Evolutionary conservation across 1,284 basidiomycete genomes (phyloP), one percentile per base, ranked within the genome.

Genomic region (Ceratobasidium theobromae): DNA sequence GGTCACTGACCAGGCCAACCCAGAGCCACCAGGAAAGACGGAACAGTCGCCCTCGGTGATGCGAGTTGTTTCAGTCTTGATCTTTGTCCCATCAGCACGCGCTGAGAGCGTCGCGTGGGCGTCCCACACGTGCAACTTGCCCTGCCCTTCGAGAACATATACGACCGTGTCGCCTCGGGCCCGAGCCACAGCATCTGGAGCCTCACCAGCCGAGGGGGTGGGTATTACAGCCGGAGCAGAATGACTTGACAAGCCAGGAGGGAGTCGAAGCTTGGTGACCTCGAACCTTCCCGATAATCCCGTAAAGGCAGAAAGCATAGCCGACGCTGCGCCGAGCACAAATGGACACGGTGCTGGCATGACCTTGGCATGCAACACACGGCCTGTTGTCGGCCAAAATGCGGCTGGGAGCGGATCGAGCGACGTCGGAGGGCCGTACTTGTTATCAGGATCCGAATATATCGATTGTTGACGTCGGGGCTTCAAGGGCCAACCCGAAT

Each of bases 271-370:
- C 33, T 51, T 45, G 9, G 46, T 62, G 1, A 62, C 57, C 8
- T 62, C 57, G 38, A 49, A 62, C 14, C 57, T 45, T 23, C 57
- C 57, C n/a, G 57, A 62, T 11, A 62, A 41, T 14, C 57, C 57
- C 21, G 46, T 51, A 23, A 62, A 62, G 25, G 46, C 18, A 8
- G 57, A 62, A 4, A 62, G 32, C n/a, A 62, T 49, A 14, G 23
- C 57, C 18, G 57, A 62, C 12, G 46, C 57, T 4, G 46, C 57
- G 11, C 57, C 46, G 21, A 46, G 57, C 25, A 62, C 33, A 32
- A 62, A 62, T 33, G 57, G 57, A 48, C 57, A 62, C 18, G 57
- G 57, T 23, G 57, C 57, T 3, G 57, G 57, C 57, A 62, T 62
- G 5, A 62, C 25, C n/a, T 62, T 62, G 30, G 57, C 57, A 27